Percentiles rank a stretch among this genome's conserved stretches.
phyloP scores from a whole-genome alignment of 306 rosid genomes.

The Cucurbita maxima region DNA sequence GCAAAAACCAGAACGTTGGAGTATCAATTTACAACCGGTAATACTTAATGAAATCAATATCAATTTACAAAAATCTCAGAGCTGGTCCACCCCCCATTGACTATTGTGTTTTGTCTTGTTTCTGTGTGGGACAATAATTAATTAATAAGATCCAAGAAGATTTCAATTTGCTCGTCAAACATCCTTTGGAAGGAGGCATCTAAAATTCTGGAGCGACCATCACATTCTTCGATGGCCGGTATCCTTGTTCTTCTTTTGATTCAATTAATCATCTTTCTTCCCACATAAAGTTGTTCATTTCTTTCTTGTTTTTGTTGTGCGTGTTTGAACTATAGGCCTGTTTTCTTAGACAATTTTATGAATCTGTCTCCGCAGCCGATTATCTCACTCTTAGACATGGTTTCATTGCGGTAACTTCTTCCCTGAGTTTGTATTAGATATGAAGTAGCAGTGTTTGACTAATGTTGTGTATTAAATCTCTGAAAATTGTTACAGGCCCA shows the following conservation, averaged over 20 bases:
- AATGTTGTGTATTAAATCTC: too few relatives aligned
- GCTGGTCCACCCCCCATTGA: background rate
- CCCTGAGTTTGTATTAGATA: background rate
- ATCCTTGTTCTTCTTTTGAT: background rate
- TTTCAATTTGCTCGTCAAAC: constrained; percentile 43
- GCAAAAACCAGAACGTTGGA: constrained; percentile 43
- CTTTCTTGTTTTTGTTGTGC: too few relatives aligned
- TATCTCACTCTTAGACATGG: constrained; percentile 51
- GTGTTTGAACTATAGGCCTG: constrained; percentile 18
- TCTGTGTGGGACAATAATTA: background rate
- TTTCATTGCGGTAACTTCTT: constrained; percentile 30
- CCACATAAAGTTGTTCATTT: background rate
- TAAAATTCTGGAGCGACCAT: constrained; percentile 31
- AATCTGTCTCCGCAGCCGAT: constrained; percentile 38
- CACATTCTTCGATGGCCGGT: constrained; percentile 35
- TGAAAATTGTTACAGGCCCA: constrained; percentile 22
- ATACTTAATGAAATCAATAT: too few relatives aligned
- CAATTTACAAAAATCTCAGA: background rate
- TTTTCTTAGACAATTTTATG: constrained; percentile 29
- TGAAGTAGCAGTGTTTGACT: too few relatives aligned
- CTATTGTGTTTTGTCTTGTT: background rate
- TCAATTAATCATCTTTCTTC: background rate
- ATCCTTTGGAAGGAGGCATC: constrained; percentile 47
- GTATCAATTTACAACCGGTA: constrained; percentile 31
- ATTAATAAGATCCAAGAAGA: constrained; percentile 34